A percentile compares a stretch with the other conserved stretches of the same genome.
phyloP scores from a whole-genome alignment of 805 yeast genomes.

The Kodamaea nitidulidarum region DNA sequence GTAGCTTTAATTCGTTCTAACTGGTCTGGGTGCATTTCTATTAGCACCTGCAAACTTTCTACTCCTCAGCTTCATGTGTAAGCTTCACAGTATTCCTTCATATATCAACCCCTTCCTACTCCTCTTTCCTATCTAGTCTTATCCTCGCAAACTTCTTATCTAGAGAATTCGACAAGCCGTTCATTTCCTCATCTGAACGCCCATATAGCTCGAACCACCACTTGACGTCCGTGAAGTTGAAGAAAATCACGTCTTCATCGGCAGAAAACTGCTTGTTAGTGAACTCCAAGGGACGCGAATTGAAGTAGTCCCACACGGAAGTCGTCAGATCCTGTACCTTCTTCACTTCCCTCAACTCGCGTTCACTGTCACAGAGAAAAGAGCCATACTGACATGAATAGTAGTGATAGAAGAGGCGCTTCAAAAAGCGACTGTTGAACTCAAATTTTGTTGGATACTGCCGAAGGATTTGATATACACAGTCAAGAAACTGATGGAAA shows the following conservation, averaged over 20 bases:
- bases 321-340: conserved; percentile 49
- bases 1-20: too few relatives aligned
- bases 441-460: conserved; percentile 77
- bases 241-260: conserved; percentile 44
- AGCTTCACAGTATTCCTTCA: too few relatives aligned
- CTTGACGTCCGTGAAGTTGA: conserved; percentile 56
- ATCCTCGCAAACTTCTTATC: conserved; percentile 41
- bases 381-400: conserved; percentile 96
- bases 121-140: conserved; percentile 13
- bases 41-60: too few relatives aligned
- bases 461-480: conserved; percentile 71
- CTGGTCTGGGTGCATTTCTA: too few relatives aligned
- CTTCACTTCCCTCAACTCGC: conserved; percentile 42
- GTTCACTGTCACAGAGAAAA: conserved; percentile 72
- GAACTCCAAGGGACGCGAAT: conserved; percentile 70
- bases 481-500: conserved; percentile 90
- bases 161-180: conserved; percentile 37
- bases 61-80: too few relatives aligned
- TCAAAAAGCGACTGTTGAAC: conserved; percentile 81
- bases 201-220: conserved; percentile 94
- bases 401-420: conserved; percentile 80
- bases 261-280: conserved; percentile 44
- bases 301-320: conserved; percentile 92
- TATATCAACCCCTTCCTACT: background rate
- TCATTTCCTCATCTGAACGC: conserved; percentile 55